Evolutionary conservation across 768 basidiomycete species (phyloP), one percentile per base, ranked within the genome.

Genomic region (Suillus spraguei): DNA sequence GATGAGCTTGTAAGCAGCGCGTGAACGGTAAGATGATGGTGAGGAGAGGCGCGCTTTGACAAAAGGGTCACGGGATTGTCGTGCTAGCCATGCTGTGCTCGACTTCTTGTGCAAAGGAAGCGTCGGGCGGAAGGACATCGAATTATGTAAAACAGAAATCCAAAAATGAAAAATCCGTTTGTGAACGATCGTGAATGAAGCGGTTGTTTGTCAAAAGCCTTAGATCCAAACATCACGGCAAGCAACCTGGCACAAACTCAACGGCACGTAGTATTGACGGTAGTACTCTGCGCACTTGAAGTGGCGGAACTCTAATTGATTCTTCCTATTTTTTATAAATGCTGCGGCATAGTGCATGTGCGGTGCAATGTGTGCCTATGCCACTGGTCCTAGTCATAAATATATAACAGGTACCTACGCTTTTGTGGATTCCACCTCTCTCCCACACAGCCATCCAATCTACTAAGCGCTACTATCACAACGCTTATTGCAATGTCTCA

Each of bases 1-100:
- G 63, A 95, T 74, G 17, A 98, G 87, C 78, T 98, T 98, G 82
- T 92, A 97, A 4, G 95, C 94, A 14, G 94, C 91, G 54, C 97
- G 87, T 0, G 96, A 89, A 32, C 95, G 89, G 74, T 87, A 97
- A 13, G 80, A 69, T 0, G 73, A 71, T 9, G 82, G 76, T 32
- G 78, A 71, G 0, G 79, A 70, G 58, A 78, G 74, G 44, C 89
- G 86, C 59, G 77, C 75, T 68, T 85, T 86, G 36, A 94, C 86
- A 70, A 87, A 92, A 0, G 89, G 90, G 70, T 94, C 92, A 14
- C 81, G 78, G 55, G 74, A 81, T 71, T 94, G 92, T 35, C 92
- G 81, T 1, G 84, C 74, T 14, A 94, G 81, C 92, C 92, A 94
- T 0, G 86, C 86, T 3, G 79, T 67, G 32, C 71, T 71, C 33